Percentiles rank a stretch among this genome's conserved stretches.
phyloP scores from a whole-genome alignment of 2,329 filamentous ascomycete genomes.

The Stagonosporopsis tanaceti region DNA sequence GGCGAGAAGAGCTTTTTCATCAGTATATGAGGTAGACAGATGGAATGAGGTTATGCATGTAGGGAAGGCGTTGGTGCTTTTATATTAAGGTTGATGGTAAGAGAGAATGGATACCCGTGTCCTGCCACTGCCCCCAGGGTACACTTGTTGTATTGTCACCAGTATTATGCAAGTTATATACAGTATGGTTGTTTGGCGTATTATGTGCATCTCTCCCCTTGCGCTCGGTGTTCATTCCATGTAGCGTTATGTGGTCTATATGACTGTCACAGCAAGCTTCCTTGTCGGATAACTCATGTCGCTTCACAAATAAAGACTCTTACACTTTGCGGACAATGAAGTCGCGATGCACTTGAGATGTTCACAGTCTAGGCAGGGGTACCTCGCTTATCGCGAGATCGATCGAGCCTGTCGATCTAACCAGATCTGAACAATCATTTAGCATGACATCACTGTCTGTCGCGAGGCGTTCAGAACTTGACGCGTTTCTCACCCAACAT shows the following conservation, averaged over 20 bases:
- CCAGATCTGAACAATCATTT: conserved; percentile 15
- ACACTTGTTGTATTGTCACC: not conserved
- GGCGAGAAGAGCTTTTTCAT: conserved; percentile 88
- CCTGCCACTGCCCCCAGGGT: not conserved
- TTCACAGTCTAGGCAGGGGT: not conserved
- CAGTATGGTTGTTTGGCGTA: not conserved
- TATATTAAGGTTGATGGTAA: not conserved
- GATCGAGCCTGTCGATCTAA: conserved; percentile 18
- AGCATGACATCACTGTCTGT: conserved; percentile 30
- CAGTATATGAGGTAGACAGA: conserved; percentile 47
- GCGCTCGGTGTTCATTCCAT: not conserved
- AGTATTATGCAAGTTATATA: not conserved
- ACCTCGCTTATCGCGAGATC: conserved; percentile 26
- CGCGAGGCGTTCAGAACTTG: conserved; percentile 25
- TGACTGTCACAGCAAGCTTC: too few relatives aligned
- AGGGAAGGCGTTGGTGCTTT: not conserved
- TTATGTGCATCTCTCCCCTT: not conserved
- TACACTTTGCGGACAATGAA: too few relatives aligned
- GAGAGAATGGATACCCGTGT: not conserved
- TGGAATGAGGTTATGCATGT: not conserved
- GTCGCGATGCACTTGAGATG: conserved; percentile 5
- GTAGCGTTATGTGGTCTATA: too few relatives aligned
- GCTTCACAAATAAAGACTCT: too few relatives aligned
- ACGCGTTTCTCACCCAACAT: conserved; percentile 31
- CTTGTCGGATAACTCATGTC: too few relatives aligned